Percentiles rank a stretch among this genome's conserved stretches.
Conservation (phyloP, 805 yeast species). For the Sugiyamaella mastotermitis region DNA sequence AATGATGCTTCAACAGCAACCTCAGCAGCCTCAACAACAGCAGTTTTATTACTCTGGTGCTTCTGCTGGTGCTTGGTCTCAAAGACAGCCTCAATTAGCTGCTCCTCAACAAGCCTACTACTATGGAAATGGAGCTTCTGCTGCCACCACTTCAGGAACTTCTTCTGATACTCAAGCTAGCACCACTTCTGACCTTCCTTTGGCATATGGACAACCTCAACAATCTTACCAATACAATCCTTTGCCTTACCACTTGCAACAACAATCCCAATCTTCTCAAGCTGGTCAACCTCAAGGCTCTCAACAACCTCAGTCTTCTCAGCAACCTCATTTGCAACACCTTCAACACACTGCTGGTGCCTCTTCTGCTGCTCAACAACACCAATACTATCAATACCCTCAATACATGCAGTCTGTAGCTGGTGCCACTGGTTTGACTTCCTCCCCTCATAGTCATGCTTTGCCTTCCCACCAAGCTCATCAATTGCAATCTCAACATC, state of each 20-base stretch:
- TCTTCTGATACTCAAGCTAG: conserved; percentile 1
- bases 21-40: conserved; percentile 6
- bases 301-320: conserved; percentile 13
- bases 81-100: conserved; percentile 1
- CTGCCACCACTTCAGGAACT: not conserved
- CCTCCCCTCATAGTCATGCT: not conserved
- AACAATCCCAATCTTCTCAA: conserved; percentile 14
- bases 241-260: conserved; percentile 8
- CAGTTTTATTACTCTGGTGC: conserved; percentile 6
- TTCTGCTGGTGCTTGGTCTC: conserved; percentile 6
- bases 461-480: not conserved
- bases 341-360: conserved; percentile 10
- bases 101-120: conserved; percentile 3
- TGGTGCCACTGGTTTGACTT: conserved; percentile 3
- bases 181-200: conserved; percentile 5
- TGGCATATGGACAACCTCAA: conserved; percentile 5
- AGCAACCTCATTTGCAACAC: conserved; percentile 8
- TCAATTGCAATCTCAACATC: not conserved
- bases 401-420: conserved; percentile 7
- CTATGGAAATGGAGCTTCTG: not conserved
- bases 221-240: conserved; percentile 15
- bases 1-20: conserved; percentile 6
- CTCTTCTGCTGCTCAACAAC: conserved; percentile 8
- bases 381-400: conserved; percentile 13
- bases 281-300: conserved; percentile 18